Percentiles rank a stretch among this genome's conserved stretches.
phyloP scores from a whole-genome alignment of 345 rosid species.

The Anastatica hierochuntica region DNA sequence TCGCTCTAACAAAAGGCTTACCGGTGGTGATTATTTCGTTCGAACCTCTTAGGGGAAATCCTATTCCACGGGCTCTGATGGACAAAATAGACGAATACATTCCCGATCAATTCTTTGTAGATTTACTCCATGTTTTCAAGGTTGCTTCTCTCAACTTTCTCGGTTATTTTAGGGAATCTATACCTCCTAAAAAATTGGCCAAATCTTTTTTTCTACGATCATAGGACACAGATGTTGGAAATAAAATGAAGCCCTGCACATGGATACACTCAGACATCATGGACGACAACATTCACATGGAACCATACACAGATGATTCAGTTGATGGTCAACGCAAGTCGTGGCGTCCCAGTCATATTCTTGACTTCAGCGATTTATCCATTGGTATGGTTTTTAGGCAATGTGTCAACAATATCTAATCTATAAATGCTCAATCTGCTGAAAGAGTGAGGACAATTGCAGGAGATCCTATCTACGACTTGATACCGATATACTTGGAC shows the following conservation, averaged over 20 bases:
- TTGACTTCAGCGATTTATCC: constrained; percentile 75
- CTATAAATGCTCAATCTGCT: no score
- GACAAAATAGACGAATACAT: constrained; percentile 63
- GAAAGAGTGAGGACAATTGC: constrained; percentile 14
- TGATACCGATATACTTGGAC: constrained; percentile 76
- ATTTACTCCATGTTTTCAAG: constrained; percentile 43
- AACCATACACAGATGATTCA: constrained; percentile 37
- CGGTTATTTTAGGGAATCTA: not conserved
- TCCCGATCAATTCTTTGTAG: constrained; percentile 54
- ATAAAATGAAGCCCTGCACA: constrained; percentile 46
- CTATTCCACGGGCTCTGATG: constrained; percentile 55
- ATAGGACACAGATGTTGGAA: constrained; percentile 37
- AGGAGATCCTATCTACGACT: constrained; percentile 77
- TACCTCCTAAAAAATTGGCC: not conserved
- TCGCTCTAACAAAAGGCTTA: no score
- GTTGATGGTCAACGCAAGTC: constrained; percentile 29
- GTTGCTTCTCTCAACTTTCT: constrained; percentile 34
- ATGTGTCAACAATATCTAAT: no score
- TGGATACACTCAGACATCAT: constrained; percentile 90
- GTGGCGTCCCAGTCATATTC: constrained; percentile 67
- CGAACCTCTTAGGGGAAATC: constrained; percentile 62
- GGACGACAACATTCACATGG: constrained; percentile 89
- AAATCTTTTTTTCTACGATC: not conserved
- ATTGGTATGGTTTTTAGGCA: constrained; percentile 58
- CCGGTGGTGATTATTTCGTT: constrained; percentile 1